Base-by-base conservation (phyloP, 805 yeast genomes). In the Barnettozyma sucrosica region DNA sequence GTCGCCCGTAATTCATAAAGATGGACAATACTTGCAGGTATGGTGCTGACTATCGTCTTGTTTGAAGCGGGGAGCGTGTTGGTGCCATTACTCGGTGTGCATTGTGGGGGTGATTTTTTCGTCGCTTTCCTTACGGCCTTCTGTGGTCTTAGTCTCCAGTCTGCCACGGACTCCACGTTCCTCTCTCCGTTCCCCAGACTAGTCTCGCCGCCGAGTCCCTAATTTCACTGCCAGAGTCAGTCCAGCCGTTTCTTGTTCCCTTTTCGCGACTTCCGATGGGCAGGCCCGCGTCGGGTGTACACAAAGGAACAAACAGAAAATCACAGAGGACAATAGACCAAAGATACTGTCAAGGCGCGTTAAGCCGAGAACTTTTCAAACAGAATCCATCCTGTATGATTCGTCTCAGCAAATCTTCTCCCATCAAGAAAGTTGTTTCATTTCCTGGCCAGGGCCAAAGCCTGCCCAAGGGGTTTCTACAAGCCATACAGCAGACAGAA, bases 381-480 rank as follows among this genome's bases (percentile, higher is more conserved):
- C n/a, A n/a, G 25, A 23, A 23, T 23, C 8, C 7, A 6, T 23
- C 25, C 8, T 23, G 25, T 23, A 51, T 52, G 54, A 39, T 54
- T 19, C 49, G 41, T 14, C 33, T 39, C 8, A 8, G 32, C 40
- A 18, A 19, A 50, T 16, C 51, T 44, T 16, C 51, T 44, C 36
- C 10, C 34, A 2, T 14, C 38, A 2, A 20, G 47, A 54, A 6
- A 9, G 36, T 48, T 4, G 36, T 59, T 13, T 52, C 58, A 0
- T 51, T 56, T 16, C 64, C 64, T 3, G 64, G 64, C 7, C 64
- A 59, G 21, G 64, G 62, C 2, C 51, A 52, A 16, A 5, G 28
- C 9, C 32, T 26, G 16, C 44, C 51, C 18, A 20, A 18, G 1
- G 36, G 28, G 14, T 40, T 48, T 20, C 33, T 47, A 3, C 25